Percentiles rank a stretch among this genome's conserved stretches.
These are phyloP conservation scores for Micractinium sp. DNA, from an alignment of 139 green algal species.

Conservation along the genomic window DNA sequence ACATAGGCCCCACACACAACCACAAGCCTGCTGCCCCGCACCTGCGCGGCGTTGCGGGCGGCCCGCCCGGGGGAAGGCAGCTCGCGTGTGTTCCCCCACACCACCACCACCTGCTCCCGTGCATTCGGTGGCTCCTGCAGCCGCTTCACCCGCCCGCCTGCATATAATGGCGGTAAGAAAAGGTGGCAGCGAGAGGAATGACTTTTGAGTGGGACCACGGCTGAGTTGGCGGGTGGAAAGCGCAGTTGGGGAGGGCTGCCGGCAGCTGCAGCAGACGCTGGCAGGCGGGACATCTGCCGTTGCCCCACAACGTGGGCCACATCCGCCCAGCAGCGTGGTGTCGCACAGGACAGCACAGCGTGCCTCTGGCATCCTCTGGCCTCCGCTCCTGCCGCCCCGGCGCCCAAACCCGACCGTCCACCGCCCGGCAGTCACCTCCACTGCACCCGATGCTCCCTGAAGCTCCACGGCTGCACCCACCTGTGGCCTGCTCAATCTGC, in stretches of 20 bases:
- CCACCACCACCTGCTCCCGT: slow-evolving; percentile 12
- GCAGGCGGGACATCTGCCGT: too few relatives aligned
- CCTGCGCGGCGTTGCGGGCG: slow-evolving; percentile 21
- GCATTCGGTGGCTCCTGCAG: slow-evolving; percentile 9
- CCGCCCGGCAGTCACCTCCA: too few relatives aligned
- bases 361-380: too few relatives aligned
- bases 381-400: too few relatives aligned
- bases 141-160: slow-evolving; percentile 25
- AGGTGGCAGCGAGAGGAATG: background rate
- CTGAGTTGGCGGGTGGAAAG: too few relatives aligned
- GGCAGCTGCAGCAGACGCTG: background rate
- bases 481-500: slow-evolving; percentile 12
- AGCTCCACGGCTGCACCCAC: background rate
- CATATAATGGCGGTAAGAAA: background rate
- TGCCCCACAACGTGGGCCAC: too few relatives aligned
- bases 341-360: too few relatives aligned
- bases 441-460: background rate
- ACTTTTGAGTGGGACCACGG: too few relatives aligned
- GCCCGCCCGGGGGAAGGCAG: background rate
- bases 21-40: too few relatives aligned
- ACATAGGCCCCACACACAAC: too few relatives aligned
- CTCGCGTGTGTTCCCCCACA: background rate
- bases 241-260: background rate
- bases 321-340: too few relatives aligned
- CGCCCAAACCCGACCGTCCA: too few relatives aligned